Evolutionary conservation across 257 asterid species (phyloP).

Genomic region (Solanum piurae): DNA sequence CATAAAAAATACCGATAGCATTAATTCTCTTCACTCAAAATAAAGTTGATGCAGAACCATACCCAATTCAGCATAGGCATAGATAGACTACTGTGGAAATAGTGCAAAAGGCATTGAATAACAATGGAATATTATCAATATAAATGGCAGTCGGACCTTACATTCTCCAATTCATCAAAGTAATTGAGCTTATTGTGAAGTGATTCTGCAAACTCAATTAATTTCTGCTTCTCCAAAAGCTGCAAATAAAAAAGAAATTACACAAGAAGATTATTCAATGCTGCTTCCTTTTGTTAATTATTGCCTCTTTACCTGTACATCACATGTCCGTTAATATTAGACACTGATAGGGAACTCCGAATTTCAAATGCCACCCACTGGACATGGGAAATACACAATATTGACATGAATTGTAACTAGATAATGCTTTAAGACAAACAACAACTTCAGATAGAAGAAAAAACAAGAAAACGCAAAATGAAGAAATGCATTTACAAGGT

Average conservation of each 20-base stretch:
- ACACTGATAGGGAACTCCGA: background rate
- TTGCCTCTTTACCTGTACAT: background rate
- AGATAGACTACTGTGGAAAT: background rate
- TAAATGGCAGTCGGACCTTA: conserved; percentile 48
- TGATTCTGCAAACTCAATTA: conserved; percentile 91
- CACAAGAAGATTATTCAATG: background rate
- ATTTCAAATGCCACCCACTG: background rate
- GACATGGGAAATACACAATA: background rate
- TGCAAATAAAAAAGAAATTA: conserved; percentile 32
- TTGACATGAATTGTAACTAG: background rate
- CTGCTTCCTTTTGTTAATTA: background rate
- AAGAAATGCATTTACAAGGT: background rate
- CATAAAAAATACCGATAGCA: background rate
- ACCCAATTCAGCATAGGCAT: background rate
- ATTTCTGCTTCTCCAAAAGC: conserved; percentile 92
- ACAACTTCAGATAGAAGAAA: background rate
- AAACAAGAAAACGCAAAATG: background rate
- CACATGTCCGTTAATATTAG: background rate
- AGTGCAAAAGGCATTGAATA: background rate
- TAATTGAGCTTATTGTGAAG: conserved; percentile 92
- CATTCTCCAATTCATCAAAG: conserved; percentile 98
- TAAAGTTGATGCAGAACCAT: background rate
- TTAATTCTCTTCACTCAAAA: background rate
- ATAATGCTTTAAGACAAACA: background rate
- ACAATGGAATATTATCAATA: conserved; percentile 6